Percentiles rank a stretch among this genome's conserved stretches.
Conservation (phyloP, 1,284 basidiomycete genomes). For the Ganoderma sp. region DNA sequence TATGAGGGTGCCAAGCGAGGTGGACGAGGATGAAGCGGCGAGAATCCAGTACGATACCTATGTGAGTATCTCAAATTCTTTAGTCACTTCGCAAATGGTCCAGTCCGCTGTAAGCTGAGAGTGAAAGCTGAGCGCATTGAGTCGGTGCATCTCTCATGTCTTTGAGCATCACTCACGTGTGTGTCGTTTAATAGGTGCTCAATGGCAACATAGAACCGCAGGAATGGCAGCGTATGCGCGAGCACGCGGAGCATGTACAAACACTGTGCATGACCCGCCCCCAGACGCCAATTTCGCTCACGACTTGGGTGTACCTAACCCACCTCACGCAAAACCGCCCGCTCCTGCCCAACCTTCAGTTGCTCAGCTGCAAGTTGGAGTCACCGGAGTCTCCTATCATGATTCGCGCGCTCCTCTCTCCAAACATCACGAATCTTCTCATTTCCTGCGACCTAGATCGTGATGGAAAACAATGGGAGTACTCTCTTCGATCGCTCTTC, state of each 20-base stretch:
- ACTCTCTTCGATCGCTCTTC: not conserved
- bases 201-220: not conserved
- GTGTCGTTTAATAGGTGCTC: not conserved
- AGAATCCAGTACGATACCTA: not conserved
- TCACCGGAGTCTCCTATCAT: not conserved
- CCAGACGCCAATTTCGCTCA: not conserved
- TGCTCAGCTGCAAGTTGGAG: not conserved
- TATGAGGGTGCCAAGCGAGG: not conserved
- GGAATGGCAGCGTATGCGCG: conserved; percentile 3
- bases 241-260: not conserved
- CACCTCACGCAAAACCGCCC: not conserved
- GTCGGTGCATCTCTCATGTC: no score
- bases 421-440: not conserved
- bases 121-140: no score
- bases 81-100: no score
- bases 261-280: not conserved
- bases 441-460: not conserved
- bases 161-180: not conserved
- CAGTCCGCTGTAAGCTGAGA: no score
- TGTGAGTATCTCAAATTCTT: not conserved
- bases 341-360: not conserved
- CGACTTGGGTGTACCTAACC: not conserved
- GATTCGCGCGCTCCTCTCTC: not conserved
- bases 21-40: not conserved
- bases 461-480: not conserved